Evolutionary conservation across 2,329 filamentous ascomycete species (phyloP).

Genomic region (Cladosporium austrohemisphaericum): DNA sequence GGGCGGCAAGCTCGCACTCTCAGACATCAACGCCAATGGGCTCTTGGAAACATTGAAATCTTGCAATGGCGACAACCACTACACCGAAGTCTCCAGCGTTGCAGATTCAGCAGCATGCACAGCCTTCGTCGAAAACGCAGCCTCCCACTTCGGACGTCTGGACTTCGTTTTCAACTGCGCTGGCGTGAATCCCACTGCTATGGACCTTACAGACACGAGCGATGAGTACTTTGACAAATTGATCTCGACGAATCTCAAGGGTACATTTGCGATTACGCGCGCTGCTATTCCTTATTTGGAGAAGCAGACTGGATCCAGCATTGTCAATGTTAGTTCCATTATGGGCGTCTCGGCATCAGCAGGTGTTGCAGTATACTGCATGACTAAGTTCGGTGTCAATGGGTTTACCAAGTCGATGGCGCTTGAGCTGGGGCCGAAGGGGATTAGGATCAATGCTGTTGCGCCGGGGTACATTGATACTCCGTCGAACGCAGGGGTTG

Average conservation of each 20-base stretch:
- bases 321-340: conserved; percentile 43
- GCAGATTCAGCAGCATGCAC: conserved; percentile 24
- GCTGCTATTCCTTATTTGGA: conserved; percentile 40
- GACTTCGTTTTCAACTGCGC: conserved; percentile 45
- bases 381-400: conserved; percentile 43
- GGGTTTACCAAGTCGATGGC: conserved; percentile 46
- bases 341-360: conserved; percentile 36
- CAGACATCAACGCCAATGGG: conserved; percentile 36
- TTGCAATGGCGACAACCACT: conserved; percentile 18
- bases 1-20: conserved; percentile 42
- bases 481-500: conserved; percentile 48
- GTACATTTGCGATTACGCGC: conserved; percentile 39
- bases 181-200: conserved; percentile 35
- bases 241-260: conserved; percentile 40
- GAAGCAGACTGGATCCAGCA: conserved; percentile 27
- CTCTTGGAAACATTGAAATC: conserved; percentile 26
- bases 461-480: conserved; percentile 45
- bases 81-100: conserved; percentile 30
- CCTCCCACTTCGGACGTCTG: conserved; percentile 28
- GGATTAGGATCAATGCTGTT: conserved; percentile 39
- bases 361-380: conserved; percentile 41
- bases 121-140: conserved; percentile 23
- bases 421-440: conserved; percentile 36
- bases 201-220: conserved; percentile 34
- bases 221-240: conserved; percentile 44